These are phyloP conservation scores for Taiozyma sp. DNA, from an alignment of 1,139 yeast genomes.

Conservation along the genomic window DNA sequence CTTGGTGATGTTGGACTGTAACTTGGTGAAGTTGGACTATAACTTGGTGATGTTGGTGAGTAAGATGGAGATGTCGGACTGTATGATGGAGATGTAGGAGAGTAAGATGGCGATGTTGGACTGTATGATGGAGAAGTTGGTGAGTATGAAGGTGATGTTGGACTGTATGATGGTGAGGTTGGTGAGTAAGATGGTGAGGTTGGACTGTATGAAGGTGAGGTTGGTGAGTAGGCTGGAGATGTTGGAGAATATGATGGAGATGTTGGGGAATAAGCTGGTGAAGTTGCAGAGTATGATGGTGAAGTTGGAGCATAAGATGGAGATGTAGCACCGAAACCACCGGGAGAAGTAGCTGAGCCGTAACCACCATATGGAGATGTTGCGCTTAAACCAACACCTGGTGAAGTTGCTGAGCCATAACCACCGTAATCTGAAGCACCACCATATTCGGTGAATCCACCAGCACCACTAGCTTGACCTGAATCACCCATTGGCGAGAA, in stretches of 20 bases:
- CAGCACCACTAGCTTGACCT: constrained; percentile 69
- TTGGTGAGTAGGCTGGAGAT: constrained; percentile 62
- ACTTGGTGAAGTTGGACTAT: constrained; percentile 57
- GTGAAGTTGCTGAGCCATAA: constrained; percentile 64
- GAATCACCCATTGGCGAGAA: constrained; percentile 94
- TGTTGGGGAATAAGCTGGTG: constrained; percentile 60
- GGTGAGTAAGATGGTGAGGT: constrained; percentile 61
- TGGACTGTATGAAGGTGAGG: constrained; percentile 61
- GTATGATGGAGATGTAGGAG: constrained; percentile 61
- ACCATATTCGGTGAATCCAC: constrained; percentile 93
- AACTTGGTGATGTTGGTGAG: constrained; percentile 57
- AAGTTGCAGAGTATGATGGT: constrained; percentile 66
- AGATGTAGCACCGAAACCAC: constrained; percentile 58
- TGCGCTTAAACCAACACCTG: constrained; percentile 39
- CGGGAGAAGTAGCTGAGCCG: constrained; percentile 64
- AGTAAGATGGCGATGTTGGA: constrained; percentile 34
- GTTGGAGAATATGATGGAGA: constrained; percentile 68
- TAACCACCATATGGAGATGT: constrained; percentile 47
- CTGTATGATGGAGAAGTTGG: constrained; percentile 59
- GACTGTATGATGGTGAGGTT: constrained; percentile 58
- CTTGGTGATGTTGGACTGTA: constrained; percentile 57
- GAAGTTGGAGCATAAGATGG: constrained; percentile 70
- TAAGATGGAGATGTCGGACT: constrained; percentile 66
- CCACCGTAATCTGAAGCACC: constrained; percentile 46
- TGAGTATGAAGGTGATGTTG: constrained; percentile 57